These are phyloP conservation scores for Brassica napus DNA, from an alignment of 345 rosid species.

Conservation along the genomic window DNA sequence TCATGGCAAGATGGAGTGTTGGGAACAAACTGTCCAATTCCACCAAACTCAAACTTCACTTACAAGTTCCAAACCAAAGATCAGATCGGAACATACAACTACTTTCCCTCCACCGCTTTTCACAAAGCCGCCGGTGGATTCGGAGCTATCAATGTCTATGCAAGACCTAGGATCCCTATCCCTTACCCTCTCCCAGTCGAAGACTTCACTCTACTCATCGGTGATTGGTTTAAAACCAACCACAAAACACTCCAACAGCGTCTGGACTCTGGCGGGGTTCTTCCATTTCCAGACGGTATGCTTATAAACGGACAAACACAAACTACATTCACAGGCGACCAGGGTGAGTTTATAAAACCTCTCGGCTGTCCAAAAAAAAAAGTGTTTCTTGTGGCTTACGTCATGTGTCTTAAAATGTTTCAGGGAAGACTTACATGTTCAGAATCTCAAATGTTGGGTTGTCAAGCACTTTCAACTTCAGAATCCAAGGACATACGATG, in stretches of 20 bases:
- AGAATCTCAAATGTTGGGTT: constrained; percentile 87
- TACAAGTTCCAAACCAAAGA: constrained; percentile 86
- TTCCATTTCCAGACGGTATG: constrained; percentile 67
- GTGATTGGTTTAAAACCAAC: constrained; percentile 82
- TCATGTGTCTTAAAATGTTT: neutral
- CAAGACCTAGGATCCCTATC: constrained; percentile 68
- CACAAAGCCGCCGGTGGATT: constrained; percentile 90
- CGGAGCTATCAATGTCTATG: constrained; percentile 64
- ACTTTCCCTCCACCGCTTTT: constrained; percentile 77
- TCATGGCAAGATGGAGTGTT: constrained; percentile 89
- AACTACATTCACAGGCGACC: constrained; percentile 54
- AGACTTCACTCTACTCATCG: constrained; percentile 74
- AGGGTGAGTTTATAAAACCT: constrained; percentile 42
- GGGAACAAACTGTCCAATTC: constrained; percentile 91
- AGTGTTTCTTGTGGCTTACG: neutral
- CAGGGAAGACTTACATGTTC: constrained; percentile 89
- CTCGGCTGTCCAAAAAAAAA: neutral
- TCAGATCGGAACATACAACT: constrained; percentile 78
- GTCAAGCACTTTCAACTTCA: constrained; percentile 68
- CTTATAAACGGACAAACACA: constrained; percentile 64
- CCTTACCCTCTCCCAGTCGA: constrained; percentile 70
- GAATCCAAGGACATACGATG: constrained; percentile 81
- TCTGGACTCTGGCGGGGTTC: constrained; percentile 65
- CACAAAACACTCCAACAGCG: constrained; percentile 50
- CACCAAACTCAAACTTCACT: constrained; percentile 77